Conservation (phyloP, 2,329 filamentous ascomycete species). For the Neofusicoccum ribis region DNA sequence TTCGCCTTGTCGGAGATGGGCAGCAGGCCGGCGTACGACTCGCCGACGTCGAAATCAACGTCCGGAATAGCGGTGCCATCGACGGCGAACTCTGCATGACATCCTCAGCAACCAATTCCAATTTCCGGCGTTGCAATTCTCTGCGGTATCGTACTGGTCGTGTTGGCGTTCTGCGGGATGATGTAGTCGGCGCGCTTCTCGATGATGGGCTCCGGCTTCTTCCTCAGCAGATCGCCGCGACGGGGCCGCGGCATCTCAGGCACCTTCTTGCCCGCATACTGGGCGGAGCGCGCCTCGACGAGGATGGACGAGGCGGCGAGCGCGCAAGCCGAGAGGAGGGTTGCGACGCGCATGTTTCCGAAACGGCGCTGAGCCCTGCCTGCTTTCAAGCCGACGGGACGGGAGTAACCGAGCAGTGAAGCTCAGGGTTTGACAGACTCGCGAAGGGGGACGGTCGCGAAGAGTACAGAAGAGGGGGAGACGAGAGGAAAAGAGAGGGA, state of each 20-base stretch:
- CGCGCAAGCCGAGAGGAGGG: constrained; percentile 2
- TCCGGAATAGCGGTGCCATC: constrained; percentile 67
- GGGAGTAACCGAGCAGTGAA: background rate
- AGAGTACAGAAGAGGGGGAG: background rate
- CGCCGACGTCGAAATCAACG: constrained; percentile 67
- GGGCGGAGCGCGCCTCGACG: constrained; percentile 8
- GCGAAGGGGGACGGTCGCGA: background rate
- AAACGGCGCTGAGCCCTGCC: background rate
- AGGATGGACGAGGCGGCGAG: constrained; percentile 7
- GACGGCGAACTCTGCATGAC: constrained; percentile 58
- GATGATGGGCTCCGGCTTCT: background rate
- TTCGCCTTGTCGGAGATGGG: constrained; percentile 55
- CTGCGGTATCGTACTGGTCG: constrained; percentile 32
- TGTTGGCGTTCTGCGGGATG: constrained; percentile 45
- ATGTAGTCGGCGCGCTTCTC: constrained; percentile 26
- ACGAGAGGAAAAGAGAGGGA: background rate
- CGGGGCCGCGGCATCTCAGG: constrained; percentile 30
- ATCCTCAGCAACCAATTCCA: no score
- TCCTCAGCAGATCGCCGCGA: constrained; percentile 25
- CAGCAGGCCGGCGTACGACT: constrained; percentile 64
- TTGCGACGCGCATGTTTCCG: constrained; percentile 5
- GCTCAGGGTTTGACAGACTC: background rate
- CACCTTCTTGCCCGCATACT: constrained; percentile 11
- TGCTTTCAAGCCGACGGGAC: background rate
- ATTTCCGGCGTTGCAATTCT: constrained; percentile 38